Evolutionary conservation across 495 filamentous ascomycete genomes (phyloP), one percentile per base, ranked within the genome.

Genomic region (Eremomyces bilateralis): DNA sequence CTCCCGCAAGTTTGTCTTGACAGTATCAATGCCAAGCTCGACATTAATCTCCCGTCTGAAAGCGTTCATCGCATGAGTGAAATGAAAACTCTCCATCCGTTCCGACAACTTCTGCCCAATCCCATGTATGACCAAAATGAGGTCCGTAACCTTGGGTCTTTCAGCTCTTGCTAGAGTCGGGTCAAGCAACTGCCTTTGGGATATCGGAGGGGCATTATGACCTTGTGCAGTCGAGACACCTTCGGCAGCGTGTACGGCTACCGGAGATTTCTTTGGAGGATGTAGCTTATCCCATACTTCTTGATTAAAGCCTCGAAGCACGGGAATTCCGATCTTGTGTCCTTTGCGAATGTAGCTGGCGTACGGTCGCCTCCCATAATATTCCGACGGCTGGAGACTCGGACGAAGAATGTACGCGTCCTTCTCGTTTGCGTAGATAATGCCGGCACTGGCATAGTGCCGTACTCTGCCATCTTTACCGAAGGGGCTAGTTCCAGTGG

Each of bases 81-180:
- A 97, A 46, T 93, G 78, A 44, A 80, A 97, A 50, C 81, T 93
- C 49, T 95, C 88, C 32, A 97, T 76, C 12, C 84, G 65, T 44
- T 97, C 82, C 0, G 82, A 88, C n/a, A 95, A 59, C 48, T 95
- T 94, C 50, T 97, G 88, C 0, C 88, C 88, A 33, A 97, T 94
- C 10, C 84, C 88, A 50, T 97, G 88, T 29, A 90, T 80, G 16
- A 94, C 77, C 12, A 97, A 57, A 13, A 93, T 65, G 15, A 97
- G 54, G 49, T 97, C 88, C 6, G 80, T 85, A 3, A 90, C 77
- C 25, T 69, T 69, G 2, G 71, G 73, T 16, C 74, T 61, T 21
- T 77, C 65, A 62, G 37, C 63, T 54, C 49, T 59, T 51, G 53
- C 68, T 63, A 52, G 36, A 54, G 50, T 45, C 10, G 44, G 46